phyloP scores from a whole-genome alignment of 176 grass and related monocot species.

The Lolium rigidum region DNA sequence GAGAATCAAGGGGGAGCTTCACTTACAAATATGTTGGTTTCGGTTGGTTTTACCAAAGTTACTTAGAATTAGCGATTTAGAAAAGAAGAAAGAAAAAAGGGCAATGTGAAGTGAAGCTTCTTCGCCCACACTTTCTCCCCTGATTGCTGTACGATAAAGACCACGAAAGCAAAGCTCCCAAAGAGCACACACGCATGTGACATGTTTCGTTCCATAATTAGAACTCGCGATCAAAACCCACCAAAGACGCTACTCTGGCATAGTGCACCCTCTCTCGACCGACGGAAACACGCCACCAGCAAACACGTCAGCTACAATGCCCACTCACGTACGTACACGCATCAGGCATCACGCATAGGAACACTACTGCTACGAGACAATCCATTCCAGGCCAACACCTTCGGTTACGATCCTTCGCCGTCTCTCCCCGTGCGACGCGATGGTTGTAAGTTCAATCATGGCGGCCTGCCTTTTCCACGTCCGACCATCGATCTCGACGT shows the following conservation, averaged over 20 bases:
- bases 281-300: constrained; percentile 27
- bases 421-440: neutral
- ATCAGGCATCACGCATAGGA: too few species aligned
- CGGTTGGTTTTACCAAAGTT: too few species aligned
- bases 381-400: neutral
- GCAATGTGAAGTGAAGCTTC: too few species aligned
- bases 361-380: neutral
- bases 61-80: too few species aligned
- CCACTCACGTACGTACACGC: neutral
- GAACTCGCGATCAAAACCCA: neutral
- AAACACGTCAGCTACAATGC: neutral
- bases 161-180: neutral
- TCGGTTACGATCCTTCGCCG: neutral
- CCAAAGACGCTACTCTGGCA: neutral
- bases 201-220: neutral
- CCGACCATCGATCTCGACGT: neutral
- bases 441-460: constrained; percentile 32
- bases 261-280: neutral
- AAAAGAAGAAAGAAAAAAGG: too few species aligned
- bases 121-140: neutral
- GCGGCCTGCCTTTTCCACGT: constrained; percentile 21
- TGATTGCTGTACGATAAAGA: neutral
- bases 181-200: neutral
- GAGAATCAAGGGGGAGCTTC: too few species aligned
- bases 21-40: too few species aligned